Evolutionary conservation across 208 protist genomes (phyloP), one percentile per base, ranked within the genome.

Genomic region (Trypanosoma congolense): DNA sequence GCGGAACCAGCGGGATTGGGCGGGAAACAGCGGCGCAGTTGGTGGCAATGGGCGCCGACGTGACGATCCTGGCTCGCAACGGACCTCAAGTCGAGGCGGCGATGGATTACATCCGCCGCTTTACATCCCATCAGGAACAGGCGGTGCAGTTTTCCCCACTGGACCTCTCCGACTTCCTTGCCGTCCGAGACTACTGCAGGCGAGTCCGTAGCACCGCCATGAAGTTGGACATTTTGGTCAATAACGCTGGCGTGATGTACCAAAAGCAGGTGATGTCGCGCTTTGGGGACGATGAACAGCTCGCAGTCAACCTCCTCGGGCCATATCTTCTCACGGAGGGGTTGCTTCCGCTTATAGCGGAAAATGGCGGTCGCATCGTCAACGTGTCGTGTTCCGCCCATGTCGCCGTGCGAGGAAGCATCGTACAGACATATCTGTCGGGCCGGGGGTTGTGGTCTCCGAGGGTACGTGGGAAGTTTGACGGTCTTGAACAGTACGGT

Each of bases 401-500:
- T 53, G 72, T 82, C 10, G 73, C 70, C 5, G 73, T 86, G 49
- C 72, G 75, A 51, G 71, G 74, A n/a, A 68, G 78, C 45, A 70
- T 77, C 4, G 76, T 83, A 9, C 25, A 55, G 1, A 87, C 74
- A 3, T 87, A 90, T 55, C 62, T 90, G 26, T 78, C 69, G n/a
- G 80, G 85, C 0, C 75, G 80, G 33, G 79, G 79, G 2, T 65
- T 87, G 51, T 87, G 80, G 80, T 75, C 77, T 3, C 70, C 66
- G 16, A 68, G 73, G 9, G 75, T 85, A 26, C 71, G 71, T 2
- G 52, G 79, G 53, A 63, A 74, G 62, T 90, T 86, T 63, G 77
- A 92, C 44, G 80, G 72, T 4, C 53, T 87, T 6, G 81, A 92
- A 70, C 85, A 90, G 77, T 90, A 90, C 60, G 85, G 80, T 19